These are phyloP conservation scores for Wickerhamiella siamensis DNA, from an alignment of 805 yeast species.

Conservation along the genomic window DNA sequence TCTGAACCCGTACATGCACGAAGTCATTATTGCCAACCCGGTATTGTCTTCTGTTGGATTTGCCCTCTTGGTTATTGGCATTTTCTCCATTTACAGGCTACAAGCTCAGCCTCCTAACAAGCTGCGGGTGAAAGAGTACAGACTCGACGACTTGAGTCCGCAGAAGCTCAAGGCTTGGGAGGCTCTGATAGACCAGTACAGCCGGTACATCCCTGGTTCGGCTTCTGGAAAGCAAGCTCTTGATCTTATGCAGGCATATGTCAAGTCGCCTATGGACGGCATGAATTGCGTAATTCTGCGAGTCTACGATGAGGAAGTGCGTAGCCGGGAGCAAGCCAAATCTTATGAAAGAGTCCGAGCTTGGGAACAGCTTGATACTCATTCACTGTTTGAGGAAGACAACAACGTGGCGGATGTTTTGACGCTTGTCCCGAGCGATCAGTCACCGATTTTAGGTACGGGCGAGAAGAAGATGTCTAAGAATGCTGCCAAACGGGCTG, in stretches of 20 bases:
- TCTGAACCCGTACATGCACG: slow-evolving; percentile 6
- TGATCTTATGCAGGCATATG: slow-evolving; percentile 23
- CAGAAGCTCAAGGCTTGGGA: slow-evolving; percentile 23
- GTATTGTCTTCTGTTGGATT: slow-evolving; percentile 13
- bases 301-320: slow-evolving; percentile 18
- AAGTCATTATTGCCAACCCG: slow-evolving; percentile 17
- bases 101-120: slow-evolving; percentile 19
- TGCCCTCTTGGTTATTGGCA: slow-evolving; percentile 10
- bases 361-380: slow-evolving; percentile 23
- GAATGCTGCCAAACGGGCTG: slow-evolving; percentile 21
- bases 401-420: slow-evolving; percentile 9
- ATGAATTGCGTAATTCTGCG: slow-evolving; percentile 24
- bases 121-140: slow-evolving; percentile 21
- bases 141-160: slow-evolving; percentile 16
- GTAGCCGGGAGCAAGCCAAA: slow-evolving; percentile 1
- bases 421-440: slow-evolving; percentile 1
- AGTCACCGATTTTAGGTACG: slow-evolving; percentile 1
- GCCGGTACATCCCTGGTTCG: slow-evolving; percentile 20
- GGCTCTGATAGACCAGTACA: slow-evolving; percentile 22
- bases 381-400: slow-evolving; percentile 13
- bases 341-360: slow-evolving; percentile 22
- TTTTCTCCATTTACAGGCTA: slow-evolving; percentile 15
- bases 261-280: slow-evolving; percentile 16
- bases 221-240: slow-evolving; percentile 24
- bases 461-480: slow-evolving; percentile 16